Base-by-base conservation (phyloP, 2,329 filamentous ascomycete genomes). In the Aspergillus hiratsukae region DNA sequence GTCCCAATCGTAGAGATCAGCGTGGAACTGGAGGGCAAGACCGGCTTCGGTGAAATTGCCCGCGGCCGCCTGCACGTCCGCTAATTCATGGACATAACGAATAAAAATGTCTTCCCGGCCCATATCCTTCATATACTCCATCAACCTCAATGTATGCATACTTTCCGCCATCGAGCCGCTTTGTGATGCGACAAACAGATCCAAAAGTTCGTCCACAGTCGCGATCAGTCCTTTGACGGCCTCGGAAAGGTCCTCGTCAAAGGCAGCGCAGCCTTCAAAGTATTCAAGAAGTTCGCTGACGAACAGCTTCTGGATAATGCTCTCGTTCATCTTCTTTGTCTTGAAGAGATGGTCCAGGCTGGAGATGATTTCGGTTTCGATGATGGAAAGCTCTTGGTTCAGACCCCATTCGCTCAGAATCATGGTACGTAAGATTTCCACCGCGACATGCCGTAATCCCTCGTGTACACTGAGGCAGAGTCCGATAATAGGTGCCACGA, bases 341-440 rank as follows among this genome's bases (percentile, higher is more conserved):
- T 97, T 96, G 80, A 97, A 97, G 52, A 96, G 84, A 25, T 83
- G 81, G 69, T 99, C 94, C 53, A 99, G 77, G 62, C 90, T 95
- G 67, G 97, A 93, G 65, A 99, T 96, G 79, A 97, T 92, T 73
- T 97, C 94, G 2, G 91, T 94, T 73, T 97, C 92, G 52, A 99
- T 89, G 49, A 94, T 86, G 2, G 88, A 88, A 49, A 99, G 77
- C 70, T 97, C 93, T 70, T 96, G 90, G 69, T 91, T 97, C 61
- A 99, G 76, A 17, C 91, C 92, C 94, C 94, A 99, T 74, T 99
- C 94, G 75, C 92, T 96, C 63, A 97, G 87, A 66, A 99, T 96
- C 94, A 99, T 99, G 2, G 91, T 96, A 72, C 96, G 91, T 59
- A 99, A 76, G 21, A 99, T 89, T 71, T 96, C 90, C 29, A 97